Base-by-base conservation (phyloP, 352 stramenopile species). In the Phytophthora megakarya region DNA sequence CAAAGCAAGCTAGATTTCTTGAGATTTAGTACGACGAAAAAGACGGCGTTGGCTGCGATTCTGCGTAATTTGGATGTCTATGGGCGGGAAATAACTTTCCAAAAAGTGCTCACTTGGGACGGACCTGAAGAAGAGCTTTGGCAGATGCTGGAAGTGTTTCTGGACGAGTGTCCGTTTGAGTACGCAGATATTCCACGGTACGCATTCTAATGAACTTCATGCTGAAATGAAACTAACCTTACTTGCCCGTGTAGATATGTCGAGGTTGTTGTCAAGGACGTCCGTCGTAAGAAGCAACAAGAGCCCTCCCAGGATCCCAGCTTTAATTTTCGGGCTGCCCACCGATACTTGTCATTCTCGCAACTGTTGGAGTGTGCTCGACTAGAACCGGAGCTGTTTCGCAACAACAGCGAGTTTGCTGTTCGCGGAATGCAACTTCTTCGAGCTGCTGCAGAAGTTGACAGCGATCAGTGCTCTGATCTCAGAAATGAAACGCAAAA, bases 231-330 rank as follows among this genome's bases (percentile, higher is more conserved):
- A 3, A 23, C 11, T 58, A 23, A 9, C 11, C 13, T n/a, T 19
- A 30, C 19, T 32, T 5, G 21, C 15, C 30, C n/a, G 7, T 40
- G 4, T 49, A 72, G 65, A 26, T 72, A 69, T 51, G 23, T 69
- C 22, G 73, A 78, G 32, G 22, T 81, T 21, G 70, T 86, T n/a
- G 43, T 81, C 26, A 68, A 76, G 59, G 77, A 86, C 50, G 39
- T 84, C 12, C 61, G 62, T 19, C 56, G 60, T 16, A 50, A 50
- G 30, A 54, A 45, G 11, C 21, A 58, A 16, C 50, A 48, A 15
- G 35, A 63, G 12, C 8, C 12, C 6, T 15, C 43, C 42, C 49
- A 50, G 18, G 59, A 65, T 18, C 56, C 47, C 45, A 66, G 47
- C 21, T 84, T 84, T 40, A 72, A 70, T 12, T 78, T 67, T 21